These are phyloP conservation scores for Kluyveromyces sp. DNA, from an alignment of 1,139 yeast species.

Conservation along the genomic window DNA sequence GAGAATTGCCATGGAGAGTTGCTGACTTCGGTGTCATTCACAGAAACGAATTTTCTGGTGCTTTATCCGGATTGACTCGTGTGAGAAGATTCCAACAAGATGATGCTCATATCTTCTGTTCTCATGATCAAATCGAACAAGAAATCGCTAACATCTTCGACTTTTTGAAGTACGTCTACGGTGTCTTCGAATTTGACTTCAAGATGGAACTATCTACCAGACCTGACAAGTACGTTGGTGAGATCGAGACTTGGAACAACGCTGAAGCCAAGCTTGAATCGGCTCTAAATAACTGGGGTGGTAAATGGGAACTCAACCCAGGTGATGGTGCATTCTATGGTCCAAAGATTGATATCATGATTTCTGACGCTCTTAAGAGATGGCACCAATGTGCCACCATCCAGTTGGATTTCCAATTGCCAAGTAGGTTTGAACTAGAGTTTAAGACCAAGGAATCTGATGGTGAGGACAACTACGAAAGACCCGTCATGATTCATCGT, in stretches of 20 bases:
- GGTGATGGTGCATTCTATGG: constrained; percentile 99
- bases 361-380: constrained; percentile 84
- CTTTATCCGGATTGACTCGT: constrained; percentile 80
- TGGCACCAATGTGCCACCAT: constrained; percentile 98
- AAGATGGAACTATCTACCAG: constrained; percentile 88
- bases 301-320: constrained; percentile 83
- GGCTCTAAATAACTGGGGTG: constrained; percentile 72
- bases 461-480: constrained; percentile 34
- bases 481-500: constrained; percentile 98
- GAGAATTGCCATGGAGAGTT: constrained; percentile 93
- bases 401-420: constrained; percentile 96
- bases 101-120: constrained; percentile 96
- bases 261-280: constrained; percentile 75
- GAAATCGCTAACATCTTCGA: constrained; percentile 79
- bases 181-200: constrained; percentile 80
- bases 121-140: constrained; percentile 72
- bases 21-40: constrained; percentile 95
- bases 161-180: constrained; percentile 72
- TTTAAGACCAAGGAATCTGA: constrained; percentile 66
- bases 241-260: constrained; percentile 74
- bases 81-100: constrained; percentile 98
- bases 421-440: constrained; percentile 81
- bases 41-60: constrained; percentile 94
- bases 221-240: constrained; percentile 89
- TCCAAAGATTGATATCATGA: constrained; percentile 92